Base-by-base conservation (phyloP, 148 eudicot species). In the Fagopyrum tataricum region DNA sequence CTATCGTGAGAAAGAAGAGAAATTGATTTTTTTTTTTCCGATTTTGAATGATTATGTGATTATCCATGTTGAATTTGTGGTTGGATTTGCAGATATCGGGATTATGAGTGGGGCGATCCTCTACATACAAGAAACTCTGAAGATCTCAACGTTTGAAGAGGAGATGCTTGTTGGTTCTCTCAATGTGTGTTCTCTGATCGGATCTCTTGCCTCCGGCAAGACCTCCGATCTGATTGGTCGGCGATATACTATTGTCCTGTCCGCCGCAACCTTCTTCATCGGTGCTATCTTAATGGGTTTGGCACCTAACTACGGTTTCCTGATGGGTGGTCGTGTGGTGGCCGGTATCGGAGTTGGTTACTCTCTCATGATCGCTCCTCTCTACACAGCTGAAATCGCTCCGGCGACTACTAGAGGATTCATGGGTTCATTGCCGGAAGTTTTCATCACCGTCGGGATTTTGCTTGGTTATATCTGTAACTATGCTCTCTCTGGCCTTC, bases 301-400 rank as follows among this genome's bases (percentile, higher is more conserved):
- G 0, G 97, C 98, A 41, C 97, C 98, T 0, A 81, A 88, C 0
- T 93, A 73, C 79, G 79, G 88, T 0, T 82, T 81, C 48, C 91
- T 93, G 41, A 80, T 93, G 85, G 87, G 83, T 12, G 97, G 98
- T 1, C 80, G 98, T 2, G 78, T 87, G 0, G 73, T 89, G 4
- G 98, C 98, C 17, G 98, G 98, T 0, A 79, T 93, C 24, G 98
- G 98, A 2, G 98, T 93, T 7, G 98, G 98, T 0, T 93, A 85
- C 80, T 85, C 98, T 9, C 92, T 93, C 40, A 93, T 93, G 97
- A 91, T 91, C 23, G 89, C 98, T 4, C 98, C 98, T 5, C 82
- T 93, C 6, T 93, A 93, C 83, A 83, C 93, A 21, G 91, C 98
- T 15, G 98, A 93, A 79, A 70, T 93, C 2, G 91, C 98, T 0